These are phyloP conservation scores for Phytophthora citricola DNA, from an alignment of 352 stramenopile species.

Conservation along the genomic window DNA sequence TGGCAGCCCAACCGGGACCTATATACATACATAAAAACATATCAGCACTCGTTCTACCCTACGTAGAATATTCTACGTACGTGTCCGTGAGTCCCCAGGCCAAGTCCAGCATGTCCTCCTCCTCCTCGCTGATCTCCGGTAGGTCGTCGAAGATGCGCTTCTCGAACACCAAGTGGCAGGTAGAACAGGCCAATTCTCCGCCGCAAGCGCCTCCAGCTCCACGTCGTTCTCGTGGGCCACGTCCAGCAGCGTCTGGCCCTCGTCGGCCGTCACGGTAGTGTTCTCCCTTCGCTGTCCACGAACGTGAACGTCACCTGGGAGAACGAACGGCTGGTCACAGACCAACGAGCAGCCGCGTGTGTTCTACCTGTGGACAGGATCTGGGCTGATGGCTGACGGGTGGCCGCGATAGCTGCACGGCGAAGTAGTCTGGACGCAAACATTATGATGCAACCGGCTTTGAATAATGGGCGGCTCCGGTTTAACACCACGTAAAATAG, in stretches of 20 bases:
- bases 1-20: conserved; percentile 91
- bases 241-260: conserved; percentile 88
- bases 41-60: not conserved
- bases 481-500: no score
- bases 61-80: conserved; percentile 47
- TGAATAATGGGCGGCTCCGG: conserved; percentile 6
- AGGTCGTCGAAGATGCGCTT: conserved; percentile 90
- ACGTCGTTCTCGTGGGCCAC: conserved; percentile 94
- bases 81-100: conserved; percentile 95
- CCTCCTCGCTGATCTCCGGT: conserved; percentile 91
- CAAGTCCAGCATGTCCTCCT: conserved; percentile 97
- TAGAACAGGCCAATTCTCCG: conserved; percentile 94
- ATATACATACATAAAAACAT: not conserved
- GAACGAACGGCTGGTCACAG: conserved; percentile 15
- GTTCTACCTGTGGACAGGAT: not conserved
- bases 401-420: conserved; percentile 10
- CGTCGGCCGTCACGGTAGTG: conserved; percentile 70
- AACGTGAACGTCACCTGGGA: conserved; percentile 82
- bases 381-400: conserved; percentile 4
- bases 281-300: conserved; percentile 80
- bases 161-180: conserved; percentile 93
- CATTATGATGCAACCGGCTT: conserved; percentile 5
- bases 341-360: not conserved
- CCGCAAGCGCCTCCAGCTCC: conserved; percentile 94
- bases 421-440: conserved; percentile 20